Base-by-base conservation (phyloP, 192 early-diverging fungal species). In the Podila horticola region DNA sequence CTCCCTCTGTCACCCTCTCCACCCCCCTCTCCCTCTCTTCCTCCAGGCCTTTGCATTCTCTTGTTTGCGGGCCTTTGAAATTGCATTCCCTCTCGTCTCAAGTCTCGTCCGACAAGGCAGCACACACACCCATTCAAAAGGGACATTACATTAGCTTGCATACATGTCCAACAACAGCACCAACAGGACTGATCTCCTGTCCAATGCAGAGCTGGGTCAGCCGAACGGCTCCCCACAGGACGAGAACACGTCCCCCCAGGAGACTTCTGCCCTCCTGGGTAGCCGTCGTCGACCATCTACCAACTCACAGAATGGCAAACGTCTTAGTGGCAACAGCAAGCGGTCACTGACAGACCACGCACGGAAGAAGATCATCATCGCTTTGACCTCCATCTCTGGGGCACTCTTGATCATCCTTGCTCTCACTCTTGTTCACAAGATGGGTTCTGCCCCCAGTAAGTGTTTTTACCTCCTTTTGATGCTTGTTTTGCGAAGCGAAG, bases 171-270 rank as follows among this genome's bases (percentile, higher is more conserved):
- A 10, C 52, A 15, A 66, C 52, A 34, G 19, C 67, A 38, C 34
- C 34, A 9, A 24, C 62, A n/a, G 52, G 22, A 36, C 34, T 5
- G 48, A 64, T 33, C 17, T 22, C 2, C 45, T 79, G 9, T 57
- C 64, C 0, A n/a, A 57, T n/a, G 75, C 75, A 36, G 75, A 79
- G 58, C 59, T 62, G 7, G 75, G 75, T 22, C 69, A 62, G 36
- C 45, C 33, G 24, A 65, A 48, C 22, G 49, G 34, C 6, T 36
- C 64, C 7, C 41, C 52, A 55, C 52, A 55, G 24, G 58, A 17
- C 24, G 49, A n/a, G 59, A 63, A 1, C 30, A 66, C 34, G 68
- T 66, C 29, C 55, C 55, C n/a, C 22, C 50, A 5, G 66, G 41
- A 76, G 13, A 36, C 67, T 11, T 33, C 67, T 26, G 6, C 67